phyloP scores from a whole-genome alignment of 495 filamentous ascomycete species.

The Neurospora sp. region DNA sequence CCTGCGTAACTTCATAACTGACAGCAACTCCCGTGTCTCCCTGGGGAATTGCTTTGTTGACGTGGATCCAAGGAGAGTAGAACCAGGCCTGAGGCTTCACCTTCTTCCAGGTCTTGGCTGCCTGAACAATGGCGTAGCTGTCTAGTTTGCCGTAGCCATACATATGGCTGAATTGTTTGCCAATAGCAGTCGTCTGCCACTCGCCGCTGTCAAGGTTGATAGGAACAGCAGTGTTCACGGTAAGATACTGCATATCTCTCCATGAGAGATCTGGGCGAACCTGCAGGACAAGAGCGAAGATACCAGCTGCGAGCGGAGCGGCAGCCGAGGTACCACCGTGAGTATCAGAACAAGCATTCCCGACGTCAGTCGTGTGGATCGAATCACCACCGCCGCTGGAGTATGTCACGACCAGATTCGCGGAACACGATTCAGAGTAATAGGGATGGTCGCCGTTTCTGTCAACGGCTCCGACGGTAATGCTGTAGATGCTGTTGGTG shows the following conservation, averaged over 20 bases:
- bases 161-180: constrained; percentile 82
- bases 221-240: constrained; percentile 73
- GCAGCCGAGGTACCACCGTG: constrained; percentile 98
- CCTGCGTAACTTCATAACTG: constrained; percentile 62
- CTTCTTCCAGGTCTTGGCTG: constrained; percentile 70
- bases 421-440: constrained; percentile 94
- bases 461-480: constrained; percentile 92
- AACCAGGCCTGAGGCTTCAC: constrained; percentile 98
- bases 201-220: constrained; percentile 60
- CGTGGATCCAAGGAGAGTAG: constrained; percentile 83
- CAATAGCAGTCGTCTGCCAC: constrained; percentile 71
- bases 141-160: constrained; percentile 96
- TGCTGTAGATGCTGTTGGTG: constrained; percentile 98
- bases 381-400: constrained; percentile 81
- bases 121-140: constrained; percentile 73
- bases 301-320: constrained; percentile 81
- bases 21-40: constrained; percentile 72
- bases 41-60: constrained; percentile 78
- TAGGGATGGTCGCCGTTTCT: constrained; percentile 74
- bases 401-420: constrained; percentile 90
- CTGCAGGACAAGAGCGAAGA: constrained; percentile 84
- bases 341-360: constrained; percentile 62
- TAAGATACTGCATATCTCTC: constrained; percentile 90
- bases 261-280: constrained; percentile 81
- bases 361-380: constrained; percentile 96